Conservation (phyloP, 2,329 filamentous ascomycete species). For the Simplicillium sp. region DNA sequence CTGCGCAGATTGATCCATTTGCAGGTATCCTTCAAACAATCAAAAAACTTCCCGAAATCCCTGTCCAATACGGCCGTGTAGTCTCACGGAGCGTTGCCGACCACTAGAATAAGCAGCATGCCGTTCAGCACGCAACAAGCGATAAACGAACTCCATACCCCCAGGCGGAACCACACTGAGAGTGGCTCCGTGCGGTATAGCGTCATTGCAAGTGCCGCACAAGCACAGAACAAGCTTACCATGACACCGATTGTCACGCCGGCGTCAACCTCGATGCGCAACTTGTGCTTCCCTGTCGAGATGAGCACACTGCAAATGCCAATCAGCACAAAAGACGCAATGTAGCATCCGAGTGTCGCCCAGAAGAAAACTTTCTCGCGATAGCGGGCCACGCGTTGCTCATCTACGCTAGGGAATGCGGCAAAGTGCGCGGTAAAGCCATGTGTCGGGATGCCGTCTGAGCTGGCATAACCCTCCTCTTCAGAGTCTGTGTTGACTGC, state of each 20-base stretch:
- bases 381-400: slow-evolving; percentile 39
- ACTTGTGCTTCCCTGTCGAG: slow-evolving; percentile 56
- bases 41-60: too few species aligned
- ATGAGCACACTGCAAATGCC: slow-evolving; percentile 57
- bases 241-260: slow-evolving; percentile 63
- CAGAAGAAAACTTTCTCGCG: slow-evolving; percentile 47
- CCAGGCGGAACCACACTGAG: slow-evolving; percentile 30
- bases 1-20: too few species aligned
- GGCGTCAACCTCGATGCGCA: slow-evolving; percentile 62
- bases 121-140: slow-evolving; percentile 30
- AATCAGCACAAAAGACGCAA: slow-evolving; percentile 53
- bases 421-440: slow-evolving; percentile 48
- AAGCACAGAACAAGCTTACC: slow-evolving; percentile 54
- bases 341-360: slow-evolving; percentile 43
- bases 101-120: slow-evolving; percentile 31
- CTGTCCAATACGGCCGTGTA: too few species aligned
- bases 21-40: too few species aligned
- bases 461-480: slow-evolving; percentile 42
- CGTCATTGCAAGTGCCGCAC: slow-evolving; percentile 49
- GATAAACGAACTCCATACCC: slow-evolving; percentile 26
- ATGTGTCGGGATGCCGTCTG: slow-evolving; percentile 35
- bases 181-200: slow-evolving; percentile 40
- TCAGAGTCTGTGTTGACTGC: slow-evolving; percentile 27
- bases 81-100: slow-evolving; percentile 25
- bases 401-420: slow-evolving; percentile 38